Base-by-base conservation (phyloP, 345 rosid genomes). In the Gossypium mustelinum region DNA sequence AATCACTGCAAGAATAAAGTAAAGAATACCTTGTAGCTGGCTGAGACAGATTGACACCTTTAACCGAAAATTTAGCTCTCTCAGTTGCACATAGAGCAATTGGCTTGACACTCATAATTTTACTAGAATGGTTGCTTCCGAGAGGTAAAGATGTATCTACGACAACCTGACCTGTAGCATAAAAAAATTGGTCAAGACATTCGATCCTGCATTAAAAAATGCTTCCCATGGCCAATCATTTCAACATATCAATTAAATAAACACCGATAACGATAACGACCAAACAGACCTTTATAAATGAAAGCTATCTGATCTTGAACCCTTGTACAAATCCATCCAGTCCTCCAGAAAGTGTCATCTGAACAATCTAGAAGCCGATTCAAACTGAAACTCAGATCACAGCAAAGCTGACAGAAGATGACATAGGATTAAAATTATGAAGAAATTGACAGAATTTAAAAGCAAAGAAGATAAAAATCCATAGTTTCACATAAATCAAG, bases 281-380 rank as follows among this genome's bases (percentile, higher is more conserved):
- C 47, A 67, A 84, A 78, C 89, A 75, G 48, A 94, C 98, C 97
- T 77, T 94, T 80, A 81, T 78, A 82, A 70, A 87, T 79, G 77
- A 96, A 87, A 66, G 98, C 97, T 80, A 93, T 81, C 80, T 92
- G 98, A 82, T 91, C 87, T 70, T 89, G 94, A 81, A 87, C 85
- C 80, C 89, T 83, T 24, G 88, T 67, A 77, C 85, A 92, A 79
- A 89, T 82, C 99, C 98, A 96, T 74, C 99, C 99, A 81, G 77
- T 77, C 75, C 84, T 88, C 99, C 99, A 96, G 81, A 96, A 89
- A 71, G 85, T 71, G 79, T 89, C 90, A 79, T 90, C 87, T 6
- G 98, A 85, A 71, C 80, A 83, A 80, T 89, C 88, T 65, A 93
- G 82, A 79, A 96, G 97, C 84, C 90, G 89, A 80, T 84, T 87